Evolutionary conservation across 2,329 filamentous ascomycete species (phyloP), one percentile per base, ranked within the genome.

Genomic region (Sporothrix phasma): DNA sequence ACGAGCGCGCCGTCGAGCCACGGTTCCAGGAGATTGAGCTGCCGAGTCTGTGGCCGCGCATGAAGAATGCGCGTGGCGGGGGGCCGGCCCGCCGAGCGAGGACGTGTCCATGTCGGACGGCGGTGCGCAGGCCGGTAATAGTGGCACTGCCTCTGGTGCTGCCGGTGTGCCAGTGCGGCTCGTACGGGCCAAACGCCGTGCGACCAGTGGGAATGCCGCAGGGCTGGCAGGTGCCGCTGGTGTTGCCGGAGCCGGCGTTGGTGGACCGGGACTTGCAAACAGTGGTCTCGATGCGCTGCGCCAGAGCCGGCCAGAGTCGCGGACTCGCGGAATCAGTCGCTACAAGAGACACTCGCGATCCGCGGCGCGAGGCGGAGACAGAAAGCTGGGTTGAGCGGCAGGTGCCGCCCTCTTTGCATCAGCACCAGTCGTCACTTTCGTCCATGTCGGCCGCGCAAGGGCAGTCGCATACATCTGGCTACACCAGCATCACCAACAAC

Each of bases 21-120:
- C 83, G 89, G 29, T 94, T 94, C 74, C 90, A 94, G 73, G 89
- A 94, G 72, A 93, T 94, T 68, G 88, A 89, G 0, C 79, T 95
- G 8, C 90, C 90, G 0, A 91, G 85, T 69, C 73, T 94, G 65
- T 95, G 90, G 90, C 90, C 90, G 1, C 79, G 89, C 54, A 93
- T 92, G 78, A 88, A 86, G 77, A 95, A 92, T 69, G 92, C 90
- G 0, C 79, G 90, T 29, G 89, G 88, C 4, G 88, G 87, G 49
- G 61, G 2, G 56, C 56, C 10, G 61, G 60, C 19, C 45, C 66
- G 22, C 61, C 63, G 19, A 65, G 64, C 45, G 65, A 65, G 34
- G 66, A 67, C 24, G 59, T 47, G 41, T 59, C 64, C 47, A 65
- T 56, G 61, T 56, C 64, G 19, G 62, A 58, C 24, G 56, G 54